A percentile compares a stretch with the other conserved stretches of the same genome.
Conservation (phyloP, 1,139 yeast species). For the Nakaseomyces sp. region DNA sequence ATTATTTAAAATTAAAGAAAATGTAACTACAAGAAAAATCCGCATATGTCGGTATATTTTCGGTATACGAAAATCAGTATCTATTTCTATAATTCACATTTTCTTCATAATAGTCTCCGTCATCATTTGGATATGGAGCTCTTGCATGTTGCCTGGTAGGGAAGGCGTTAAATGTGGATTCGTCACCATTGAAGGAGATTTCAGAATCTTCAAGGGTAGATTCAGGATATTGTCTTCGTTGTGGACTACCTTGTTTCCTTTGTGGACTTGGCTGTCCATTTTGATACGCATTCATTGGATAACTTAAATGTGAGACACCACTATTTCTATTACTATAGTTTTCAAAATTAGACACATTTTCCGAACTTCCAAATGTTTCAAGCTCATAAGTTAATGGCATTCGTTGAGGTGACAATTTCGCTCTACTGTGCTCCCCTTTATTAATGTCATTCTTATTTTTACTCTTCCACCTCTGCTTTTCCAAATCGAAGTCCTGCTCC, state of each 20-base stretch:
- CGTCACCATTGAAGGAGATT: background rate
- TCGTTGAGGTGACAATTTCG: background rate
- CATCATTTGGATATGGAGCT: slow-evolving; percentile 2
- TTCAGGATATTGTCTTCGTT: background rate
- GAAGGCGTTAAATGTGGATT: background rate
- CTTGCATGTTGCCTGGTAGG: background rate
- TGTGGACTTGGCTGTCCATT: background rate
- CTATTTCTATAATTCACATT: background rate
- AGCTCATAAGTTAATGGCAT: slow-evolving; percentile 1
- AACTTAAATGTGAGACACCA: slow-evolving; percentile 1
- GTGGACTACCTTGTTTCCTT: background rate
- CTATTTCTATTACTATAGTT: background rate
- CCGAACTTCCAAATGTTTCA: slow-evolving; percentile 1
- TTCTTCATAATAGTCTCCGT: slow-evolving; percentile 2
- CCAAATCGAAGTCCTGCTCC: slow-evolving; percentile 29
- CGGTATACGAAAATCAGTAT: too few species aligned
- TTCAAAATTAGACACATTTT: background rate
- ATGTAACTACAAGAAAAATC: too few species aligned
- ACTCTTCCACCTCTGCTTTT: slow-evolving; percentile 22
- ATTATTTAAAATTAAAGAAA: too few species aligned
- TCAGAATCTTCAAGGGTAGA: background rate
- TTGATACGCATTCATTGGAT: background rate
- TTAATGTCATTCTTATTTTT: slow-evolving; percentile 6
- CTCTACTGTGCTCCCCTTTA: background rate
- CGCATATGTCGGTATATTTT: too few species aligned